A percentile compares a stretch with the other conserved stretches of the same genome.
These are phyloP conservation scores for sunflower (Helianthus annuus) DNA, from an alignment of 129 eudicot genomes.

Conservation along the genomic window HanXRQr2.0-SUNRISE NC_035447.2:75472261-75472760, in stretches of 20 bases:
- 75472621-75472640: slow-evolving; percentile 79
- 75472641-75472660: slow-evolving; percentile 81
- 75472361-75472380: slow-evolving; percentile 92
- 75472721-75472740: neutral
- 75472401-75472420: slow-evolving; percentile 86
- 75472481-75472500: slow-evolving; percentile 88
- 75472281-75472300: slow-evolving; percentile 62
- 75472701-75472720: neutral
- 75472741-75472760: slow-evolving; percentile 68
- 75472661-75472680: slow-evolving; percentile 6
- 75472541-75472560: neutral
- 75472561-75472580: slow-evolving; percentile 75
- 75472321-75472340: slow-evolving; percentile 88
- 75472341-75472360: slow-evolving; percentile 92
- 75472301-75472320: slow-evolving; percentile 82
- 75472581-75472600: slow-evolving; percentile 88
- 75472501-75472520: neutral
- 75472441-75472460: slow-evolving; percentile 89
- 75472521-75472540: neutral
- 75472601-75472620: slow-evolving; percentile 95
- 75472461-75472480: slow-evolving; percentile 97
- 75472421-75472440: slow-evolving; percentile 94
- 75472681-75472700: neutral
- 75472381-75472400: slow-evolving; percentile 98
- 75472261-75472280: slow-evolving; percentile 7